A percentile compares a stretch with the other conserved stretches of the same genome.
These are phyloP conservation scores for Pneumocystis wakefieldiae DNA, from an alignment of 1,139 yeast genomes.

Conservation along the genomic window DNA sequence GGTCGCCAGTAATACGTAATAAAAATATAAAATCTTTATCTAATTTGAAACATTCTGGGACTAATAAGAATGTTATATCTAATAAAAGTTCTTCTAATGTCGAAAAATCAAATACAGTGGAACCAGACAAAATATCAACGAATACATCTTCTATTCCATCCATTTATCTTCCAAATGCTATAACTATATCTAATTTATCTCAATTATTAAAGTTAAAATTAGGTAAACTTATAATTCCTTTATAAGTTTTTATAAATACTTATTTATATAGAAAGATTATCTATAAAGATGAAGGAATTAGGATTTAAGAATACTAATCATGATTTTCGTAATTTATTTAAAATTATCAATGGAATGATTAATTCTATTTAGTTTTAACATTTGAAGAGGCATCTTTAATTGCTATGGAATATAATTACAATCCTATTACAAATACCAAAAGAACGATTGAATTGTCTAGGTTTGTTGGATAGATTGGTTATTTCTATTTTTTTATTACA, in stretches of 20 bases:
- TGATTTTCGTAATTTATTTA: constrained; percentile 41
- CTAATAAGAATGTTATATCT: not conserved
- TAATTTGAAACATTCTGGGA: not conserved
- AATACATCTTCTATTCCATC: not conserved
- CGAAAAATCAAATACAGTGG: not conserved
- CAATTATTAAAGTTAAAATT: constrained; percentile 53
- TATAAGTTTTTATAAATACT: not conserved
- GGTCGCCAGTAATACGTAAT: not conserved
- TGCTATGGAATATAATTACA: constrained; percentile 79
- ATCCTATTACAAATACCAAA: constrained; percentile 40
- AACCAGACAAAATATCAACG: not conserved
- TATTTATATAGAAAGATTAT: constrained; percentile 28
- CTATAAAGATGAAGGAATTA: constrained; percentile 42
- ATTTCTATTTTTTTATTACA: not conserved
- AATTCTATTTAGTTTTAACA: constrained; percentile 14
- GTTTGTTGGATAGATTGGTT: constrained; percentile 10
- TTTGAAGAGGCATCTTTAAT: constrained; percentile 65
- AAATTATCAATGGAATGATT: constrained; percentile 33
- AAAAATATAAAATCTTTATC: not conserved
- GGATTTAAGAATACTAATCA: constrained; percentile 68
- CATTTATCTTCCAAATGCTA: constrained; percentile 40
- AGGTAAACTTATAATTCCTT: constrained; percentile 14
- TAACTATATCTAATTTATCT: constrained; percentile 63
- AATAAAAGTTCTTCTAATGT: not conserved
- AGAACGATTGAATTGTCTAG: constrained; percentile 51